phyloP scores from a whole-genome alignment of 2,329 filamentous ascomycete genomes.

The Pestalotiopsis sp. region DNA sequence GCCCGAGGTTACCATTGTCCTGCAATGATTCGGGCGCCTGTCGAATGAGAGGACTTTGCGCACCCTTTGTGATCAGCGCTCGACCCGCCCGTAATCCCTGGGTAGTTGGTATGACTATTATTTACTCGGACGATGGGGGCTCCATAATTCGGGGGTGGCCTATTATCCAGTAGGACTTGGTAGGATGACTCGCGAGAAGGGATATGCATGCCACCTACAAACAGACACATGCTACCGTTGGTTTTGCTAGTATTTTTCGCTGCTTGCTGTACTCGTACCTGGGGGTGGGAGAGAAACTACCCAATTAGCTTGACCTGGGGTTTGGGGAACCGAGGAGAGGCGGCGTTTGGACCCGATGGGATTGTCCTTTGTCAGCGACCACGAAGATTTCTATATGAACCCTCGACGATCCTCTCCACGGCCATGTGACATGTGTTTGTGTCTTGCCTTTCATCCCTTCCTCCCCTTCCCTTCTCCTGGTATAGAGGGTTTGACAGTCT shows the following conservation, averaged over 20 bases:
- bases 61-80: constrained; percentile 4
- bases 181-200: constrained; percentile 9
- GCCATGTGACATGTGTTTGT: neutral
- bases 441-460: neutral
- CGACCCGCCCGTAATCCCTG: constrained; percentile 10
- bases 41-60: constrained; percentile 12
- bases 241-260: too few species aligned
- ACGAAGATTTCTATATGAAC: neutral
- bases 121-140: neutral
- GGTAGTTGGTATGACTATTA: neutral
- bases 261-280: neutral
- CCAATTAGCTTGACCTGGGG: neutral
- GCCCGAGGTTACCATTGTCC: constrained; percentile 1
- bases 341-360: neutral
- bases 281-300: neutral
- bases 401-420: neutral
- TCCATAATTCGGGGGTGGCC: constrained; percentile 3
- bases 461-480: neutral
- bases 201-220: neutral
- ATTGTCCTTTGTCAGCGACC: constrained; percentile 8
- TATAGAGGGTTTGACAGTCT: neutral
- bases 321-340: neutral
- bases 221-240: too few species aligned
- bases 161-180: neutral
- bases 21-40: constrained; percentile 10